Evolutionary conservation across 495 filamentous ascomycete species (phyloP).

Genomic region (Xylaria grammica): DNA sequence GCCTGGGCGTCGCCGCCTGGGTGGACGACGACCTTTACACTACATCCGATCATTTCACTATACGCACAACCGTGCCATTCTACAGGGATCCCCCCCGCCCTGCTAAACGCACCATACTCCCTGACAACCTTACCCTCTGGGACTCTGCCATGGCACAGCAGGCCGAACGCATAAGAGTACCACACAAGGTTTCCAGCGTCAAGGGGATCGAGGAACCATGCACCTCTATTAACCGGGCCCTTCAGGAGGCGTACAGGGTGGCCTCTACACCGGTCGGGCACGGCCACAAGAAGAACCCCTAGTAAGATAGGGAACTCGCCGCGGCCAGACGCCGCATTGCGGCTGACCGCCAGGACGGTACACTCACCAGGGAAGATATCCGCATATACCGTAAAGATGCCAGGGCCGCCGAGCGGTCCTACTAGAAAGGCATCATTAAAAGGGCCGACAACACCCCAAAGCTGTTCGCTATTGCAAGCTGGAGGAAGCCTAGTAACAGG

Average conservation of each 20-base stretch:
- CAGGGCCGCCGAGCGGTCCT: background rate
- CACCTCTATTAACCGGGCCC: no score
- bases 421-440: background rate
- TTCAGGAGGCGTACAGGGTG: no score
- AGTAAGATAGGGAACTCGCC: background rate
- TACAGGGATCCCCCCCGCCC: background rate
- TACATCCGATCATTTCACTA: background rate
- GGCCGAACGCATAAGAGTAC: no score
- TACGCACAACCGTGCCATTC: background rate
- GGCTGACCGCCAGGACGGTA: no score
- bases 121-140: background rate
- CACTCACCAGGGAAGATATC: background rate
- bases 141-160: background rate
- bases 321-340: no score
- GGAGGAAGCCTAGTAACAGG: background rate
- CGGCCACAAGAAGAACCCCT: no score
- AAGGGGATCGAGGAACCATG: background rate
- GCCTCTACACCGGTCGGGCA: no score
- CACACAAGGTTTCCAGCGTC: no score
- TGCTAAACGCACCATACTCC: background rate
- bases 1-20: background rate
- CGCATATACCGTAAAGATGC: background rate
- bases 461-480: background rate
- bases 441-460: background rate
- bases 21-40: constrained; percentile 2